Conservation (phyloP, 768 basidiomycete species). For the Leccinum variicolor region DNA sequence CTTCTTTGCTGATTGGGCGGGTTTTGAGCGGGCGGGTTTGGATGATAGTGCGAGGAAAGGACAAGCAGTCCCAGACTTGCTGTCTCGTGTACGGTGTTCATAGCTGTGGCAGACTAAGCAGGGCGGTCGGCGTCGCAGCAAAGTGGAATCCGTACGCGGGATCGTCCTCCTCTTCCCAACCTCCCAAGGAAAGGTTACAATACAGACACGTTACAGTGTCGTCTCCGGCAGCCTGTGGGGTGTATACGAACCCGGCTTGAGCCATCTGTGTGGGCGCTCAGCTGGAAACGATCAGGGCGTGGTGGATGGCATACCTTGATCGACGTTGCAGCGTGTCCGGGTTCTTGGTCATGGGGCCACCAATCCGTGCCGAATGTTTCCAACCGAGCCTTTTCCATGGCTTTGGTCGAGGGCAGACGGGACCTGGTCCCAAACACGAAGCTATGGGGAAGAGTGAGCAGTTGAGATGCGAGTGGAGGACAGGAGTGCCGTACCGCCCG, state of each 20-base stretch:
- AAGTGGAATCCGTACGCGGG: slow-evolving; percentile 60
- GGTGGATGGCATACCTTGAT: slow-evolving; percentile 47
- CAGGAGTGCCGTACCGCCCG: slow-evolving; percentile 45
- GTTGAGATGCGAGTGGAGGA: too few relatives aligned
- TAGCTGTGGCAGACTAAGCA: slow-evolving; percentile 40
- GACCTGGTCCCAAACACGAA: slow-evolving; percentile 55
- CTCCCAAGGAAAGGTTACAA: slow-evolving; percentile 74
- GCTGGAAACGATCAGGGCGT: not conserved
- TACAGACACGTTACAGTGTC: slow-evolving; percentile 87
- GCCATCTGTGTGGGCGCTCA: slow-evolving; percentile 54
- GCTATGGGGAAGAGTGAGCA: slow-evolving; percentile 3
- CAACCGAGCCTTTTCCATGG: slow-evolving; percentile 70
- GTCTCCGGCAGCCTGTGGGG: slow-evolving; percentile 62
- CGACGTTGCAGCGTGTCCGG: slow-evolving; percentile 67
- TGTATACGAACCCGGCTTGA: slow-evolving; percentile 82
- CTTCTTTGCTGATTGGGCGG: slow-evolving; percentile 29
- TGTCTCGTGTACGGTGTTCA: slow-evolving; percentile 69
- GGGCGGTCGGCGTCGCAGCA: not conserved
- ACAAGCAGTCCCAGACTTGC: slow-evolving; percentile 42
- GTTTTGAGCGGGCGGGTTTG: slow-evolving; percentile 35
- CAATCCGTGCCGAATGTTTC: slow-evolving; percentile 66
- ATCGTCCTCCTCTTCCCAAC: slow-evolving; percentile 87
- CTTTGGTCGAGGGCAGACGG: slow-evolving; percentile 62
- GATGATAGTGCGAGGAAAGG: slow-evolving; percentile 37
- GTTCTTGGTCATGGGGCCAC: slow-evolving; percentile 73